Conservation (phyloP, 495 filamentous ascomycete species). For the Podospora comata region DNA sequence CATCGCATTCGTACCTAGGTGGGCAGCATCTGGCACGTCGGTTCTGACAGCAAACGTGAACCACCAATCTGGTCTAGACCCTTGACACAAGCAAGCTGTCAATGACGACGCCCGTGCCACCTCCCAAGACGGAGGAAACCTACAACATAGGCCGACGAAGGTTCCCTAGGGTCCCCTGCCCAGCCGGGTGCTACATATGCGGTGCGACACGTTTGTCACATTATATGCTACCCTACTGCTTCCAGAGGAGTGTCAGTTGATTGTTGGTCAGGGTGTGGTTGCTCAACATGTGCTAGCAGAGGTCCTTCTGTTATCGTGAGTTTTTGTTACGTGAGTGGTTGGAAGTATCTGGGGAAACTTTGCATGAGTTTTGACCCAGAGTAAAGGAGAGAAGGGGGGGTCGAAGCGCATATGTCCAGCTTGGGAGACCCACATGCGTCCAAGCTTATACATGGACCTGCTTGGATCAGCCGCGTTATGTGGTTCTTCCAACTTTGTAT, state of each 20-base stretch:
- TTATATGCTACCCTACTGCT: neutral
- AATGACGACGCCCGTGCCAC: neutral
- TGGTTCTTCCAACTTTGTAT: neutral
- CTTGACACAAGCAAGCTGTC: neutral
- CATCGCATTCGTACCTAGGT: neutral
- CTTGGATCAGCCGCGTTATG: neutral
- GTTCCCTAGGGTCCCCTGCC: neutral
- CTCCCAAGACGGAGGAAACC: neutral
- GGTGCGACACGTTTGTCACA: neutral
- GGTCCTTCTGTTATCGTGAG: neutral
- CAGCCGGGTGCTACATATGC: constrained; percentile 7
- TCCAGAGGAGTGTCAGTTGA: neutral
- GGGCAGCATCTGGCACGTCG: neutral
- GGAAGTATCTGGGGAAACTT: neutral
- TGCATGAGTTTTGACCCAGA: neutral
- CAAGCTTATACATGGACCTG: neutral
- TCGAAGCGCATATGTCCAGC: neutral
- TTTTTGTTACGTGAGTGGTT: neutral
- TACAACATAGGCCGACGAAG: neutral
- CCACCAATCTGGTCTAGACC: neutral
- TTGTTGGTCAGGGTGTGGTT: neutral
- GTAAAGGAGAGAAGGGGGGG: no score
- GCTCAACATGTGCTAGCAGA: neutral
- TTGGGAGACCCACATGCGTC: neutral
- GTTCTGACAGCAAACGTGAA: neutral